phyloP scores from a whole-genome alignment of 2,329 filamentous ascomycete genomes.

The Penicillium sp. region DNA sequence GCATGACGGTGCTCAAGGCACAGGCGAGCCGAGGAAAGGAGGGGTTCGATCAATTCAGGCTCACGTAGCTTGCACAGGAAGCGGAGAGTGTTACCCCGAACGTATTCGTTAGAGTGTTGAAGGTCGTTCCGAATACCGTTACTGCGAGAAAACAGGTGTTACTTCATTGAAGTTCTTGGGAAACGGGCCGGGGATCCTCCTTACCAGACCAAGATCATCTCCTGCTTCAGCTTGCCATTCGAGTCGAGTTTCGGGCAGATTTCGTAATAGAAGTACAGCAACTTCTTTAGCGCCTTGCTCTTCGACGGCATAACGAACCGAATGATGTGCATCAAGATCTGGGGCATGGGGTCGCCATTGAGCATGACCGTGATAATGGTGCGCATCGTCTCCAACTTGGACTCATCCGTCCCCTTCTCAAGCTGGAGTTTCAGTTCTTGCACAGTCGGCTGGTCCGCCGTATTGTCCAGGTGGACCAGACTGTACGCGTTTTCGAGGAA shows the following conservation, averaged over 20 bases:
- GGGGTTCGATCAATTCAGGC: constrained; percentile 91
- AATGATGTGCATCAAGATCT: constrained; percentile 98
- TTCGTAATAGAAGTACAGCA: constrained; percentile 99
- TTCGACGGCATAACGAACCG: constrained; percentile 99
- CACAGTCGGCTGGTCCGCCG: constrained; percentile 85
- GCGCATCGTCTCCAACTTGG: constrained; percentile 95
- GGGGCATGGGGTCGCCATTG: constrained; percentile 94
- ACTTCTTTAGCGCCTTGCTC: constrained; percentile 94
- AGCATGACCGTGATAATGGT: constrained; percentile 96
- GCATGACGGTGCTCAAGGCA: constrained; percentile 96
- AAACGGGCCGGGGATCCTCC: constrained; percentile 32
- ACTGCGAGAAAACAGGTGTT: constrained; percentile 54
- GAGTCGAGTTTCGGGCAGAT: constrained; percentile 95
- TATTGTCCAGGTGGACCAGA: constrained; percentile 96
- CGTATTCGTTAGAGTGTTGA: constrained; percentile 97
- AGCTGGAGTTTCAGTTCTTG: constrained; percentile 91
- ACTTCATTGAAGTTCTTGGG: constrained; percentile 10
- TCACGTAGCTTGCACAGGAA: constrained; percentile 97
- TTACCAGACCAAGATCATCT: constrained; percentile 99
- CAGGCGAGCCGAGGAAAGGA: constrained; percentile 86
- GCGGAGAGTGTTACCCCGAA: constrained; percentile 95
- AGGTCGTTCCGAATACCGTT: constrained; percentile 98
- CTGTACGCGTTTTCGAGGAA: constrained; percentile 96
- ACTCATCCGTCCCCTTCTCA: constrained; percentile 91
- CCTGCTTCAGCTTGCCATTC: constrained; percentile 94